Evolutionary conservation across 441 rosid genomes (phyloP).

Genomic region (Populus hybrid): DNA sequence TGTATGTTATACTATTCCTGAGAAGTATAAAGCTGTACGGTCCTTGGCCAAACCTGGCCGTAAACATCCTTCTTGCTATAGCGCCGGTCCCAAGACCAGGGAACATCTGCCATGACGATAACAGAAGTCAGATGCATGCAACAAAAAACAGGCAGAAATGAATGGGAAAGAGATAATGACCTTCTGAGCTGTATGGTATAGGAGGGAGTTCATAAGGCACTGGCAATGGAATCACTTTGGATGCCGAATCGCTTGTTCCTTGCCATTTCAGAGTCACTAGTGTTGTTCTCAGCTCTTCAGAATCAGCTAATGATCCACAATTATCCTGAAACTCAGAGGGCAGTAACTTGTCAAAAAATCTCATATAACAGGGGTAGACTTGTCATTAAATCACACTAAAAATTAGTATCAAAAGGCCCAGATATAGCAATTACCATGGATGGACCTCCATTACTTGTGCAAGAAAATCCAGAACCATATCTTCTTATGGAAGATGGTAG

Average conservation of each 20-base stretch:
- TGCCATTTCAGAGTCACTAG: constrained; percentile 70
- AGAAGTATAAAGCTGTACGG: constrained; percentile 31
- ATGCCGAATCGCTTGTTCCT: constrained; percentile 37
- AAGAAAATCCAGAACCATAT: constrained; percentile 46
- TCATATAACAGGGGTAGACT: neutral
- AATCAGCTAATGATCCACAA: constrained; percentile 11
- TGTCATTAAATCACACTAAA: neutral
- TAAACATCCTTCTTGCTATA: constrained; percentile 76
- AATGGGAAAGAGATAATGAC: constrained; percentile 28
- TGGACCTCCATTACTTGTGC: constrained; percentile 37
- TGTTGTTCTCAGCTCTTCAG: constrained; percentile 31
- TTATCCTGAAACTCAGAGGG: constrained; percentile 26
- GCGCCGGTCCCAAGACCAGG: constrained; percentile 92
- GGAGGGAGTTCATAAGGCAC: constrained; percentile 91
- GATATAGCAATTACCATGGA: constrained; percentile 33
- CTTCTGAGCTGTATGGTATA: constrained; percentile 63
- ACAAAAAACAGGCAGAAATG: neutral
- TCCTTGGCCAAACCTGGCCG: constrained; percentile 87
- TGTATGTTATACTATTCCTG: constrained; percentile 19
- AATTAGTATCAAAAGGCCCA: neutral
- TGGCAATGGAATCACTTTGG: constrained; percentile 58
- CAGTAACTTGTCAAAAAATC: neutral
- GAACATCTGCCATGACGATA: constrained; percentile 54
- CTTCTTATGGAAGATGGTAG: constrained; percentile 42
- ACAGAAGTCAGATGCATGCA: constrained; percentile 15